Evolutionary conservation across 1,139 yeast species (phyloP), one percentile per base, ranked within the genome.

Genomic region (Blastobotrys apis): DNA sequence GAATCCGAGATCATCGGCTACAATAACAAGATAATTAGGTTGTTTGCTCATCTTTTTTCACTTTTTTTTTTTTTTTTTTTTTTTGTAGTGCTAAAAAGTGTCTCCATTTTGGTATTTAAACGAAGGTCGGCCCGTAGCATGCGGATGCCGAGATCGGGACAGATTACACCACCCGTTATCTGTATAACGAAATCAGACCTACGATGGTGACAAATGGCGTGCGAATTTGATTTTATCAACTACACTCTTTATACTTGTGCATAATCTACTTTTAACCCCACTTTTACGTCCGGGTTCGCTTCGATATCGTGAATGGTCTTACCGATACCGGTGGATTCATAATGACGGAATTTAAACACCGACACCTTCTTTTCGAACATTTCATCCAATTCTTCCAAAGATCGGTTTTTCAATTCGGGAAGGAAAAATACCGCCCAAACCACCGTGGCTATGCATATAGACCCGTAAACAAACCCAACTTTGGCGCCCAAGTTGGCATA

Each of bases 1-100:
- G 62, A 75, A 78, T 4, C 83, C 83, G 25, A 78, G 64, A 53
- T 78, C 83, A 57, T 78, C 83, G 2, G 82, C 84, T 8, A 78
- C 80, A 35, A 78, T 75, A 32, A 78, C 63, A 12, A 78, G 56
- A 49, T 78, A 74, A 57, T 78, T 78, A 17, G 56, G 64, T 44
- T 21, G 30, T 15, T 29, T n/a, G n/a, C n/a, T n/a, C n/a, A n/a
- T n/a, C n/a, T n/a, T n/a, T n/a, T n/a, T n/a, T 25, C 27, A 25
- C 10, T 25, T 30, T 25, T 25, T 25, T 12, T 25, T 8, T 25
- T 9, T 8, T 12, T 12, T 9, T 25, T 9, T 25, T 25, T 25
- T 9, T 12, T 25, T 8, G 32, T 29, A 29, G n/a, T n/a, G n/a
- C n/a, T n/a, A n/a, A n/a, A n/a, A n/a, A n/a, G n/a, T n/a, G n/a